Base-by-base conservation (phyloP, 2,329 filamentous ascomycete species). In the Microcera coccophila region DNA sequence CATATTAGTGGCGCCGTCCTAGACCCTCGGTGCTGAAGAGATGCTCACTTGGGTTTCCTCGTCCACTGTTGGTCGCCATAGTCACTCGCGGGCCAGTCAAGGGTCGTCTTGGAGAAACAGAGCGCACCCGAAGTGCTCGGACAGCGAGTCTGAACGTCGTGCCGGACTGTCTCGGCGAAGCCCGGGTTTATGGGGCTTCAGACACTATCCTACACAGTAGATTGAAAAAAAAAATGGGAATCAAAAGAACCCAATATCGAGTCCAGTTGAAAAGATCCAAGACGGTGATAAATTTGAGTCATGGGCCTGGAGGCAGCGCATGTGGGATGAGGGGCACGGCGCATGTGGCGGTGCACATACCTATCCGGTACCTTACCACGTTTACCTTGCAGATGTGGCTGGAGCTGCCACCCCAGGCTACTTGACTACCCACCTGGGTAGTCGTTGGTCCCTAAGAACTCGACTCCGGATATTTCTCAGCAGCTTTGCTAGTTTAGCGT, bases 1-100 rank as follows among this genome's bases (percentile, higher is more conserved):
- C n/a, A n/a, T n/a, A n/a, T n/a, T n/a, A n/a, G n/a, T n/a, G n/a
- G n/a, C n/a, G n/a, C 28, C 24, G 9, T 28, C 24, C 5, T 16
- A 31, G 4, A 31, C 17, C 28, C 5, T 9, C 28, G n/a, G n/a
- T n/a, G n/a, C n/a, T n/a, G n/a, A n/a, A n/a, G 15, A 32, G n/a
- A 8, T 35, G 42, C 62, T 40, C 55, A 67, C 64, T 62, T 40
- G 59, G 61, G 49, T 58, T 74, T 55, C 70, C 70, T 59, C 68
- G 68, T 43, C 68, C 73, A 56, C 73, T 73, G 63, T 81, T 79
- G 50, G 74, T 75, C 58, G 79, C 78, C 79, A 82, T 82, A 60
- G 65, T 74, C 59, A 69, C 66, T 63, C 66, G 68, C 62, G 65
- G 62, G 55, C 59, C 63, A 32, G 58, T 61, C 40, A 67, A 63